A percentile compares a stretch with the other conserved stretches of the same genome.
These are phyloP conservation scores for Leptosphaerulina australis DNA, from an alignment of 2,329 filamentous ascomycete genomes.

Conservation along the genomic window DNA sequence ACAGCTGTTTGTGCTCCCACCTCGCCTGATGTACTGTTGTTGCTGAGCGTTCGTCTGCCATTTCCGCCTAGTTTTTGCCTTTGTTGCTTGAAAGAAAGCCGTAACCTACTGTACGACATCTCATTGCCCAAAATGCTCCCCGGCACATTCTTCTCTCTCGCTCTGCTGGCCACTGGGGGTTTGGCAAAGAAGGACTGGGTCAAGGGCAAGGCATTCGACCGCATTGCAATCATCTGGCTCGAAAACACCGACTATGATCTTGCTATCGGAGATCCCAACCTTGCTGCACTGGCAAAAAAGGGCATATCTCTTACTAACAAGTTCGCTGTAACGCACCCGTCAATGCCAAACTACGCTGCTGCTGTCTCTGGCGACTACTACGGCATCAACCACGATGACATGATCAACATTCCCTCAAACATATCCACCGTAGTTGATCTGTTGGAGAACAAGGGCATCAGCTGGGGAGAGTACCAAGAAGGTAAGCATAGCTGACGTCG, in stretches of 20 bases:
- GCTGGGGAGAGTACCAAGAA: slow-evolving; percentile 72
- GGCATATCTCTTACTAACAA: slow-evolving; percentile 66
- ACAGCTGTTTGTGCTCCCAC: not conserved
- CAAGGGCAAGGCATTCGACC: slow-evolving; percentile 73
- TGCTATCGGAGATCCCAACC: slow-evolving; percentile 66
- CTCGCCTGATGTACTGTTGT: not conserved
- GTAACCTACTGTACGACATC: not conserved
- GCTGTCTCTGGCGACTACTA: slow-evolving; percentile 73
- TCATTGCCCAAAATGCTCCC: slow-evolving; percentile 8
- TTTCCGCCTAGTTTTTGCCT: not conserved
- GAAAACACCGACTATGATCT: slow-evolving; percentile 76
- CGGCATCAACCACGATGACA: slow-evolving; percentile 71
- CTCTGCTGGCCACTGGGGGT: slow-evolving; percentile 20
- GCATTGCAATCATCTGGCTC: slow-evolving; percentile 75
- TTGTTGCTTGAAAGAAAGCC: not conserved
- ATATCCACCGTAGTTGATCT: slow-evolving; percentile 51
- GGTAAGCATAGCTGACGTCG: not conserved
- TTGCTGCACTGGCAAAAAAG: slow-evolving; percentile 63
- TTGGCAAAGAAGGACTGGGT: slow-evolving; percentile 60
- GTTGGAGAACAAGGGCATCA: slow-evolving; percentile 51
- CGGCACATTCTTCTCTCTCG: slow-evolving; percentile 19
- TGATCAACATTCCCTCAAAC: slow-evolving; percentile 56
- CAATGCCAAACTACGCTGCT: slow-evolving; percentile 77
- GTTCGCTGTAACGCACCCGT: slow-evolving; percentile 69
- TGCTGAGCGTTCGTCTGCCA: not conserved